Conservation (phyloP, 805 yeast genomes). For the Naumovozyma dairenensis region DNA sequence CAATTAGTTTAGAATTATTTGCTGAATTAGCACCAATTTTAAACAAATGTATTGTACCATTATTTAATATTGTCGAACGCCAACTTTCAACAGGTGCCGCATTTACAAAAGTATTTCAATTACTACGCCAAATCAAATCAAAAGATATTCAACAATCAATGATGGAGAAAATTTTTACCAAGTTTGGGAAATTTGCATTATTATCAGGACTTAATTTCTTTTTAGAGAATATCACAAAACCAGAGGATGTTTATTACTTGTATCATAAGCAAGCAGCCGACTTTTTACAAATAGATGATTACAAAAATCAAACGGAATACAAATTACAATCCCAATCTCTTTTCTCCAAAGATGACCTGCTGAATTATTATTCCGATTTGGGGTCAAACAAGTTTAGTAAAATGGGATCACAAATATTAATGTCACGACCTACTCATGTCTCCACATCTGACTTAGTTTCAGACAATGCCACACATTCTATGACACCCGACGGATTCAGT, state of each 20-base stretch:
- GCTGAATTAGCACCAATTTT: slow-evolving; percentile 18
- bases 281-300: slow-evolving; percentile 21
- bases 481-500: slow-evolving; percentile 2
- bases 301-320: slow-evolving; percentile 16
- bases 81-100: slow-evolving; percentile 14
- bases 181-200: slow-evolving; percentile 23
- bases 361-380: slow-evolving; percentile 26
- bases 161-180: slow-evolving; percentile 19
- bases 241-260: slow-evolving; percentile 17
- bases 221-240: slow-evolving; percentile 12
- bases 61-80: slow-evolving; percentile 18
- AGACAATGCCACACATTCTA: slow-evolving; percentile 8
- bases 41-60: slow-evolving; percentile 3
- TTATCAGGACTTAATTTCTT: slow-evolving; percentile 26
- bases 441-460: slow-evolving; percentile 21
- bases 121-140: slow-evolving; percentile 8
- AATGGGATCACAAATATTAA: slow-evolving; percentile 23
- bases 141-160: slow-evolving; percentile 9
- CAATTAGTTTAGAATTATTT: slow-evolving; percentile 21
- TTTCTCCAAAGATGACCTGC: slow-evolving; percentile 23
- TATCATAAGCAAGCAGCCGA: slow-evolving; percentile 26
- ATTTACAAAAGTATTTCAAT: slow-evolving; percentile 15
- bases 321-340: slow-evolving; percentile 10
- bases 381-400: slow-evolving; percentile 23
- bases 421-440: slow-evolving; percentile 12